Percentiles rank a stretch among this genome's conserved stretches.
Evolutionary conservation across 257 asterid genomes (phyloP).

Genomic region (Coffea eugenioides): DNA sequence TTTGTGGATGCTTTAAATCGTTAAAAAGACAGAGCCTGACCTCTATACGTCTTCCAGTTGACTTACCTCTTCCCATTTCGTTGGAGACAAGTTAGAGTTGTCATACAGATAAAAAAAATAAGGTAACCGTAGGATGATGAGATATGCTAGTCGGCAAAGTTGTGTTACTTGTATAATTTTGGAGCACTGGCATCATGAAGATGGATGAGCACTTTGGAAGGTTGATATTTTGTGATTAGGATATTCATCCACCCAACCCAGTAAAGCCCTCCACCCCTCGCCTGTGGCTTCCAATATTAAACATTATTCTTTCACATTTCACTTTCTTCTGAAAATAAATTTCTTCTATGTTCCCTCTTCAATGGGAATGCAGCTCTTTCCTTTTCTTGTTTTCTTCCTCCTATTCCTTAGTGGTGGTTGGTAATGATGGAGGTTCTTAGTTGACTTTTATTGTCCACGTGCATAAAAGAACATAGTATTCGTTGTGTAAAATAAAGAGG

Average conservation of each 20-base stretch:
- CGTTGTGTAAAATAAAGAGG: not conserved
- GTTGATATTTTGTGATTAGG: not conserved
- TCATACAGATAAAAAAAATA: too few relatives aligned
- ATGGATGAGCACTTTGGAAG: not conserved
- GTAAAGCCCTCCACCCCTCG: not conserved
- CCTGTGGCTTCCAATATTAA: not conserved
- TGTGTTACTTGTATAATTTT: not conserved
- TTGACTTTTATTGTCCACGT: not conserved
- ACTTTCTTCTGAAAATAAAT: too few relatives aligned
- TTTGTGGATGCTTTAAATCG: not conserved
- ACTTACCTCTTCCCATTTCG: conserved; percentile 13
- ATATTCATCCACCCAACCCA: not conserved
- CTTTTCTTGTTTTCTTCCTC: too few relatives aligned
- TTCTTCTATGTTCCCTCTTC: too few relatives aligned
- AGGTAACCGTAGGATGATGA: not conserved
- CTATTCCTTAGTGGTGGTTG: not conserved
- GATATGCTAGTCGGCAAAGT: not conserved
- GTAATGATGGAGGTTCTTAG: not conserved
- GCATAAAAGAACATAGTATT: not conserved
- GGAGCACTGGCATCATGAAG: not conserved
- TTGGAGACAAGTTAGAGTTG: not conserved
- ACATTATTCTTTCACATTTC: too few relatives aligned
- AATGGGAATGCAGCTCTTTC: not conserved
- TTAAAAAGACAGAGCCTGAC: not conserved
- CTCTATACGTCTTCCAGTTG: conserved; percentile 1